Base-by-base conservation (phyloP, 768 basidiomycete species). In the Solioccasus polychromus region DNA sequence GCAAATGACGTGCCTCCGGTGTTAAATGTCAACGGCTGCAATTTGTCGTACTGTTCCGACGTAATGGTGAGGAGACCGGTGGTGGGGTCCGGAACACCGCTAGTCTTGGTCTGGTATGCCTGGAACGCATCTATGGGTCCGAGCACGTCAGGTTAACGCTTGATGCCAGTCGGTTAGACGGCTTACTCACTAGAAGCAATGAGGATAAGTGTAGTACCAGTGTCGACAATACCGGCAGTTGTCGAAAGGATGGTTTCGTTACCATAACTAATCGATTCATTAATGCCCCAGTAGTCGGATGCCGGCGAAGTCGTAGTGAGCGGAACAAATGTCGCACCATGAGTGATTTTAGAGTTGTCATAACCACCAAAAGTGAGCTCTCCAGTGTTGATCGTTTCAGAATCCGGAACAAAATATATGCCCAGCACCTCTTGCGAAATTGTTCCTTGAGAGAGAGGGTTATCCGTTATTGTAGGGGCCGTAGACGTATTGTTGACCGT, bases 41-140 rank as follows among this genome's bases (percentile, higher is more conserved):
- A 47, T 12, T 47, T 57, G 22, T 4, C 36, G 37, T 51, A 64
- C 40, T 70, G 59, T 3, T 10, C 15, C 2, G 44, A 9, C 4
- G 51, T 58, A 37, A 68, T 54, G 0, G 1, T 51, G 20, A 69
- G 58, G 2, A 68, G 25, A 14, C 59, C 60, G 0, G 60, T 63
- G 4, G 40, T 30, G 6, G 45, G 15, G 32, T 69, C 68, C 19
- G 39, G 1, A 3, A n/a, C 35, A 4, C 42, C 65, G 23, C 64
- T 67, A 1, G 65, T 69, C 15, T 38, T 17, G 5, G 38, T 24
- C 36, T 48, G 26, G 51, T 65, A 65, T n/a, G 3, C 3, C 2
- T 39, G 9, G 47, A 46, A 64, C 1, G 60, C 62, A 29, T 66
- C 61, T 58, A 28, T 30, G n/a, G n/a, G n/a, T n/a, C n/a, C n/a